Evolutionary conservation across 768 basidiomycete species (phyloP), one percentile per base, ranked within the genome.

Genomic region (Tricholoma terreum): DNA sequence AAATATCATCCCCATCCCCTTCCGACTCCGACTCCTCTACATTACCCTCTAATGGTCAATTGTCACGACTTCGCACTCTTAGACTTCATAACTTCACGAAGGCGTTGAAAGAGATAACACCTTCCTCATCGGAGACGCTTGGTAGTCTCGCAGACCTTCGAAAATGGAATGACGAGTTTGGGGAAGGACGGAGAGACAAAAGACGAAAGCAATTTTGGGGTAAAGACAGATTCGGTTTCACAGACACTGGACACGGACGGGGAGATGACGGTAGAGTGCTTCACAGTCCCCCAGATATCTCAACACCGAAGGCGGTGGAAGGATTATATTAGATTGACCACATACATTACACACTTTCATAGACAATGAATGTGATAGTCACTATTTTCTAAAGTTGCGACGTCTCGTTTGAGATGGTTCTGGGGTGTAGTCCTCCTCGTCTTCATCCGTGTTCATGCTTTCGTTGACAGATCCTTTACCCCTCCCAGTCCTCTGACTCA

Each of bases 101-200:
- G 65, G 94, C 95, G 0, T 77, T 97, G 57, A 86, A 83, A 62
- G 94, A 98, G 71, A 94, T 96, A 61, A 88, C 89, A 2, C 92
- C 94, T 11, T 94, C 92, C 0, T 87, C 86, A 5, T 94, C 93
- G 3, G 94, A 96, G 71, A 78, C 83, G 11, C 73, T 90, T 2
- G 90, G 89, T 49, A 89, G 82, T 50, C 81, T 92, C 33, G 74
- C 85, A 1, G 89, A 89, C 56, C 75, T 94, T 43, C 82, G 87
- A 43, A 89, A 87, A 73, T 95, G 92, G 92, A 94, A 96, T 59
- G 90, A 94, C 48, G 90, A 95, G 68, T 95, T 94, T 70, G 94
- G 95, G 22, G 94, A 96, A 69, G 93, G 92, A 5, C 75, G 82
- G 15, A 81, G 77, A 60, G 83, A 87, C 35, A 83, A 80, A 52